Evolutionary conservation across 192 early-diverging fungal genomes (phyloP).

Genomic region (Coemansia sp.): DNA sequence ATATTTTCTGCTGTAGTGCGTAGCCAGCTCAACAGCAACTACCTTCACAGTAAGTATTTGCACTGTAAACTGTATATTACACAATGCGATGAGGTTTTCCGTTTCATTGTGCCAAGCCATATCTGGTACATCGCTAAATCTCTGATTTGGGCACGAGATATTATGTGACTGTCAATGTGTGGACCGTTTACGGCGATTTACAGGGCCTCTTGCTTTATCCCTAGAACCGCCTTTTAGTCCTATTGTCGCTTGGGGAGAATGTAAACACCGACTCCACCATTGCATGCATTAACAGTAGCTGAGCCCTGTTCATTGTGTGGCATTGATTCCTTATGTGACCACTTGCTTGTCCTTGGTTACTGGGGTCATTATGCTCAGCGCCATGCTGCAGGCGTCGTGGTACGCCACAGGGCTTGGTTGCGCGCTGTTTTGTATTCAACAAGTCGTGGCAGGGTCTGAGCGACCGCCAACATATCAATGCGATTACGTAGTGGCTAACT

Average conservation of each 20-base stretch:
- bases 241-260: no score
- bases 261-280: no score
- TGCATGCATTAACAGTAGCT: no score
- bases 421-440: no score
- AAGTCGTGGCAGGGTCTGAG: not conserved
- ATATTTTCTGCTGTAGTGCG: not conserved
- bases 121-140: not conserved
- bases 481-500: not conserved
- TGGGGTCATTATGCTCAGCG: slow-evolving; percentile 5
- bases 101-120: not conserved
- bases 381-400: slow-evolving; percentile 1
- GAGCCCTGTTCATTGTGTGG: no score
- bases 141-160: not conserved
- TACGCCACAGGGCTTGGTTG: no score
- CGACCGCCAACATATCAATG: not conserved
- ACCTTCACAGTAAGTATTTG: not conserved
- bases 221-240: no score
- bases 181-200: no score
- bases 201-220: no score
- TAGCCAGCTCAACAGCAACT: slow-evolving; percentile 2
- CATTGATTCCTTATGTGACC: no score
- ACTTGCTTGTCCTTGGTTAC: not conserved
- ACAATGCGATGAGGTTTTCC: not conserved
- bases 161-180: no score
- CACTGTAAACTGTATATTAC: not conserved